Base-by-base conservation (phyloP, 768 basidiomycete genomes). In the Xanthoconium stramineum region DNA sequence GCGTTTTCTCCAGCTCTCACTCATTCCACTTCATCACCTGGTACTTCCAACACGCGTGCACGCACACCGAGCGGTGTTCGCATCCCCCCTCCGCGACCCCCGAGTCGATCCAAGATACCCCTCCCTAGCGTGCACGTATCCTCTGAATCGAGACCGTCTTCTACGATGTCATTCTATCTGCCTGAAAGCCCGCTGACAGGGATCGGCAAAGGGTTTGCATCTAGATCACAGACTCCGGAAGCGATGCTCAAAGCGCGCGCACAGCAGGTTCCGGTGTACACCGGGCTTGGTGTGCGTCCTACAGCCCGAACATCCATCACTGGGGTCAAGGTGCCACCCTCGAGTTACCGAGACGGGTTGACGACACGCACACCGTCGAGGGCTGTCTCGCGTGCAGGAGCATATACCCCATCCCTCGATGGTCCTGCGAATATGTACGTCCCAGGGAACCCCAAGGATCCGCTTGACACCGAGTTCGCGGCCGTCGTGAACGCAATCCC, bases 91-190 rank as follows among this genome's bases (percentile, higher is more conserved):
- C 80, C 84, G 12, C 80, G 90, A 35, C 90, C 90, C 30, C 89
- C 90, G 2, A 91, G 90, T 64, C 81, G 88, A 52, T 93, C 91
- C 6, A 87, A 83, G 83, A 91, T 93, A 53, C 90, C 90, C 20
- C 79, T 91, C 28, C 90, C 91, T 9, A 85, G 80, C 59, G 75
- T 91, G 3, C 85, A 88, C 52, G 72, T 89, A 39, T 83, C 83
- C 3, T 81, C 84, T 6, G 81, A 84, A 10, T 90, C 89, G 19
- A 79, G 89, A 35, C 86, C 90, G 1, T 79, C 80, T 1, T 84
- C 89, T 2, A 79, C 87, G 7, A 82, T 88, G 81, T 91, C 90
- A 7, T 78, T 82, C 56, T 83, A 85, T 43, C 76, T 79, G 44
- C 74, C 82, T 8, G 83, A 82, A 57, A 85, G 81, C 55, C 80